Evolutionary conservation across 208 protist genomes (phyloP).

Genomic region (Naegleria fowleri): DNA sequence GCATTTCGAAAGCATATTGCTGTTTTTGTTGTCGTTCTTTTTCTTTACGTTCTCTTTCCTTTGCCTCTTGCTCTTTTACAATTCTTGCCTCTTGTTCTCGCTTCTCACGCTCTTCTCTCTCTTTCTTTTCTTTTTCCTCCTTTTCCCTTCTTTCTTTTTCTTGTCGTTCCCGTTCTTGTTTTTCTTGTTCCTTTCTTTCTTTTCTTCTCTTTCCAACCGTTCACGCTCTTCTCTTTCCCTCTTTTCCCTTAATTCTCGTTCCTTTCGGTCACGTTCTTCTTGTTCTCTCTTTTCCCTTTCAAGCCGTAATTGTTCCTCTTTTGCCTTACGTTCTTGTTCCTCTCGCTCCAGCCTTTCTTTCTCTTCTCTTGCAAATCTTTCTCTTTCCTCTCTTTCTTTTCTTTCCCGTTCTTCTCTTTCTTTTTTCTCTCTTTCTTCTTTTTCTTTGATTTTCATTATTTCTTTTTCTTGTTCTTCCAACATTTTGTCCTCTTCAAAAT

Average conservation of each 20-base stretch:
- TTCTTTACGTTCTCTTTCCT: not conserved
- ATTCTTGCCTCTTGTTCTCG: not conserved
- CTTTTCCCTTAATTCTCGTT: slow-evolving; percentile 30
- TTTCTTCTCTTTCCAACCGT: not conserved
- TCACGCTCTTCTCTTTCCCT: slow-evolving; percentile 13
- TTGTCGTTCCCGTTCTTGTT: slow-evolving; percentile 27
- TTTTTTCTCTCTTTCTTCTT: slow-evolving; percentile 32
- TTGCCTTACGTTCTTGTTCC: not conserved
- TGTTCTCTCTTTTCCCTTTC: slow-evolving; percentile 25
- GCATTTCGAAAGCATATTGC: not conserved
- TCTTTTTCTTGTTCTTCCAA: slow-evolving; percentile 14
- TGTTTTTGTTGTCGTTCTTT: not conserved
- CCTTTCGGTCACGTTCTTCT: not conserved
- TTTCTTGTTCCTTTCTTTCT: slow-evolving; percentile 24
- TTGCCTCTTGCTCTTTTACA: not conserved
- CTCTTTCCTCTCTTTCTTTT: slow-evolving; percentile 27
- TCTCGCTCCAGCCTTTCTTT: slow-evolving; percentile 24
- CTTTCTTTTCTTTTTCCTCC: slow-evolving; percentile 17
- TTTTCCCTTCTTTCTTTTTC: slow-evolving; percentile 14
- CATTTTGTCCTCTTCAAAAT: not conserved
- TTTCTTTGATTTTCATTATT: slow-evolving; percentile 30
- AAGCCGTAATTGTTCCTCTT: not conserved
- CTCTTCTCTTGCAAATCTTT: slow-evolving; percentile 21
- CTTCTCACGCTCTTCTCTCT: slow-evolving; percentile 14
- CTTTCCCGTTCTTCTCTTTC: slow-evolving; percentile 30